Evolutionary conservation across 148 eudicot species (phyloP).

Genomic region (Pouteria glomerata): DNA sequence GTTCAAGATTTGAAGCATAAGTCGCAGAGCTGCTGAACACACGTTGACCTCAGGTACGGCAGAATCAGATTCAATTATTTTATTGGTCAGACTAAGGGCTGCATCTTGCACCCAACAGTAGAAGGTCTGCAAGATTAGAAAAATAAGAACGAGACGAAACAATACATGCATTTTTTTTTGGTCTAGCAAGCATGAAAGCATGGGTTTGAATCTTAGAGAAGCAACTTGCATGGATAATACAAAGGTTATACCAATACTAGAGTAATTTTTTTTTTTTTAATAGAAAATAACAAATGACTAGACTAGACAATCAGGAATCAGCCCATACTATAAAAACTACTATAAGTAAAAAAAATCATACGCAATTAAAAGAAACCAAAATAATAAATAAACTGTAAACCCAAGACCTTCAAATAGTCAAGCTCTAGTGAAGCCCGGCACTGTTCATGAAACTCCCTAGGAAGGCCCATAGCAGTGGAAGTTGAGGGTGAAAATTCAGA

Average conservation of each 20-base stretch:
- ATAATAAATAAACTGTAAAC: constrained; percentile 9
- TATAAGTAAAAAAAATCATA: background rate
- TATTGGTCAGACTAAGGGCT: constrained; percentile 59
- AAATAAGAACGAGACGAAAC: background rate
- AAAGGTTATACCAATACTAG: background rate
- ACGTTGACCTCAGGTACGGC: constrained; percentile 79
- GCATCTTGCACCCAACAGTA: constrained; percentile 92
- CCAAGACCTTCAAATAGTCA: constrained; percentile 70
- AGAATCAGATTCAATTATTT: constrained; percentile 62
- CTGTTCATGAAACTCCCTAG: constrained; percentile 94
- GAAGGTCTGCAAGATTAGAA: constrained; percentile 44
- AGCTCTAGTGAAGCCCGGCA: constrained; percentile 74
- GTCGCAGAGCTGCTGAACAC: constrained; percentile 70
- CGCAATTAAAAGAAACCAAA: constrained; percentile 7
- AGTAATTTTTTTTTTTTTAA: too few relatives aligned
- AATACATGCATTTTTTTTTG: background rate
- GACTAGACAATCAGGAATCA: background rate
- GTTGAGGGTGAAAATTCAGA: constrained; percentile 95
- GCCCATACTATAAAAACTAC: background rate
- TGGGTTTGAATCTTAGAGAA: background rate
- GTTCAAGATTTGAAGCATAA: constrained; percentile 89
- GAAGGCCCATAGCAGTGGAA: constrained; percentile 91
- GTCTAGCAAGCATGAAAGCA: constrained; percentile 3
- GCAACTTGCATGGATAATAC: background rate
- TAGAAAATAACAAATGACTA: background rate